Conservation (phyloP, 2,329 filamentous ascomycete genomes). For the Alternaria sp. region DNA sequence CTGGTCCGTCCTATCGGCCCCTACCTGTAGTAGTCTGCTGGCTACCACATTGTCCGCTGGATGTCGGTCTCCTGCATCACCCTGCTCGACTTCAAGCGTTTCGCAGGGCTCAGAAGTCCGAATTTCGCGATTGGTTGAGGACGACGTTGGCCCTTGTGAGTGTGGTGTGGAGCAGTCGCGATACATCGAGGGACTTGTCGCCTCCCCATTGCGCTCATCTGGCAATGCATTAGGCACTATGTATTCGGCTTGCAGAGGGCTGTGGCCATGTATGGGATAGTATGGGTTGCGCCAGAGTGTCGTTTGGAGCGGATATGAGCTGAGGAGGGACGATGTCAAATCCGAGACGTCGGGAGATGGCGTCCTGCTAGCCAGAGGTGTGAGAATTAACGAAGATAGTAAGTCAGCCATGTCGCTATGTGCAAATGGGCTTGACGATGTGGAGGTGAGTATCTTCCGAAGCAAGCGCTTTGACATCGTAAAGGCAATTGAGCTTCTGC, state of each 20-base stretch:
- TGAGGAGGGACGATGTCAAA: background rate
- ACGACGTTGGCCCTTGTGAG: background rate
- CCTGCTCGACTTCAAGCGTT: background rate
- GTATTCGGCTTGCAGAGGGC: background rate
- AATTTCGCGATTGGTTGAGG: background rate
- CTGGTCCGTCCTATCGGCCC: background rate
- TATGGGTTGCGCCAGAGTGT: background rate
- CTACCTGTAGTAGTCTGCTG: background rate
- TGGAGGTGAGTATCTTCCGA: background rate
- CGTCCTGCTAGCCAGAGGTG: background rate
- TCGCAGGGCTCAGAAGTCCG: background rate
- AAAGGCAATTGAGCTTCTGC: background rate
- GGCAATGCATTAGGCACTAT: background rate
- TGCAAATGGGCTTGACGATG: background rate
- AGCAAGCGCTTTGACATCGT: background rate
- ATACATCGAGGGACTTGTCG: background rate
- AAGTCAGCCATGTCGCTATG: background rate
- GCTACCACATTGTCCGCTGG: background rate
- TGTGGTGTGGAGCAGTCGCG: background rate
- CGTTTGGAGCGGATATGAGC: background rate
- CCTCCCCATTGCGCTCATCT: background rate
- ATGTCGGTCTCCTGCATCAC: background rate
- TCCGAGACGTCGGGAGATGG: background rate
- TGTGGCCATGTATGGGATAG: background rate
- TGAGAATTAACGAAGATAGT: background rate